Conservation (phyloP, 2,329 filamentous ascomycete genomes). For the Cercospora sp. region DNA sequence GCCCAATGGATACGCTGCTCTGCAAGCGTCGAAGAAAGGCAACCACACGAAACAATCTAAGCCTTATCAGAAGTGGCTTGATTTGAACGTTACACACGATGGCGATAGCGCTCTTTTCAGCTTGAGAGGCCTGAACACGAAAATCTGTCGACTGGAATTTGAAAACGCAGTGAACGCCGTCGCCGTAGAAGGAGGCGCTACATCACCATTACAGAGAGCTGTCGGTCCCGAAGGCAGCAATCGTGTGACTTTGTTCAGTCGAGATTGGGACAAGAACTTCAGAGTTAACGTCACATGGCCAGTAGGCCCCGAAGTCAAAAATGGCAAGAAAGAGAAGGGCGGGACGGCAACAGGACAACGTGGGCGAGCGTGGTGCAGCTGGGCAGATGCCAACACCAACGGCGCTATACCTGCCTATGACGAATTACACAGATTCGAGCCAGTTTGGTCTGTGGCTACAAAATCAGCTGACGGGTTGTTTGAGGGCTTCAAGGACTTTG, state of each 20-base stretch:
- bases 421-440: constrained; percentile 73
- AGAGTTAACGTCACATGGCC: constrained; percentile 69
- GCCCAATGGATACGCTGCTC: constrained; percentile 31
- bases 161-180: constrained; percentile 67
- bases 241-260: constrained; percentile 76
- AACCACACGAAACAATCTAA: constrained; percentile 21
- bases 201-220: constrained; percentile 24
- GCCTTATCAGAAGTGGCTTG: constrained; percentile 56
- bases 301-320: constrained; percentile 17
- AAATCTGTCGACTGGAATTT: constrained; percentile 74
- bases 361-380: constrained; percentile 74
- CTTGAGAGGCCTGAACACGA: constrained; percentile 72
- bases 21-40: constrained; percentile 14
- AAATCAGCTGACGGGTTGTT: constrained; percentile 78
- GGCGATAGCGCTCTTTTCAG: constrained; percentile 60
- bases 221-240: constrained; percentile 63
- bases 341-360: constrained; percentile 48
- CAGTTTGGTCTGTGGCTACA: constrained; percentile 74
- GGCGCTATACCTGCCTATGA: constrained; percentile 79
- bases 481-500: constrained; percentile 57
- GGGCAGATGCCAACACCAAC: constrained; percentile 77
- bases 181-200: constrained; percentile 54
- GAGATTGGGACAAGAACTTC: constrained; percentile 77
- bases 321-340: background rate
- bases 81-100: constrained; percentile 59